Percentiles rank a stretch among this genome's conserved stretches.
Evolutionary conservation across 495 filamentous ascomycete species (phyloP).

Genomic region (Neurospora sp.): DNA sequence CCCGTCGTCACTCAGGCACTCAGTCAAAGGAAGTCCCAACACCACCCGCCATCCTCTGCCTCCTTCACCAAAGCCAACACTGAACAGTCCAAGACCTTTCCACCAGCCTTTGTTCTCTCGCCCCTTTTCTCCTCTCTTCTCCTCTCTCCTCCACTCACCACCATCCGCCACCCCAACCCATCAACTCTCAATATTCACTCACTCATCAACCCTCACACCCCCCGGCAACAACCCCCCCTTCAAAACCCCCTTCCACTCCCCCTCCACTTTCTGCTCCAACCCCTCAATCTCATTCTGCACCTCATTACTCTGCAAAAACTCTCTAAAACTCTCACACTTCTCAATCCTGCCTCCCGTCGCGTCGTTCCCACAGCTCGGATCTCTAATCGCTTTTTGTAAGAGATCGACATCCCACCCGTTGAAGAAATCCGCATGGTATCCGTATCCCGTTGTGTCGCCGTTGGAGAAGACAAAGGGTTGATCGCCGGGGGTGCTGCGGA

Average conservation of each 20-base stretch:
- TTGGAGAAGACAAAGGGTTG: slow-evolving; percentile 50
- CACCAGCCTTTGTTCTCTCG: no score
- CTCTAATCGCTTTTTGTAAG: slow-evolving; percentile 39
- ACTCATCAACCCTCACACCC: not conserved
- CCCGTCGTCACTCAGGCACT: no score
- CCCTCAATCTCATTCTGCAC: not conserved
- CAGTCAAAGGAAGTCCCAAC: no score
- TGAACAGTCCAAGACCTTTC: no score
- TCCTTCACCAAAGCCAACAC: not conserved
- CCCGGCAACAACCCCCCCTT: not conserved
- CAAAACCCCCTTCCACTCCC: not conserved
- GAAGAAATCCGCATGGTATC: slow-evolving; percentile 51
- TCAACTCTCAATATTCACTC: no score
- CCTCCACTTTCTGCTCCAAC: not conserved
- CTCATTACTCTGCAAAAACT: slow-evolving; percentile 2
- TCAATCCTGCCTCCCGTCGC: slow-evolving; percentile 18
- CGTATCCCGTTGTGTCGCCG: slow-evolving; percentile 34
- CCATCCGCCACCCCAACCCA: no score
- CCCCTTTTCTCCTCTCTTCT: no score
- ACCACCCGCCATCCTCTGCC: no score
- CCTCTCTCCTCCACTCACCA: no score
- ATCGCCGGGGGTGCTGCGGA: slow-evolving; percentile 7
- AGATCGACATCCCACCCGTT: slow-evolving; percentile 53
- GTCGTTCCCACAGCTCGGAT: slow-evolving; percentile 34
- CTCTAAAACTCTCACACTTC: slow-evolving; percentile 36